phyloP scores from a whole-genome alignment of 257 asterid genomes.

The Orobanche coerulescens region DNA sequence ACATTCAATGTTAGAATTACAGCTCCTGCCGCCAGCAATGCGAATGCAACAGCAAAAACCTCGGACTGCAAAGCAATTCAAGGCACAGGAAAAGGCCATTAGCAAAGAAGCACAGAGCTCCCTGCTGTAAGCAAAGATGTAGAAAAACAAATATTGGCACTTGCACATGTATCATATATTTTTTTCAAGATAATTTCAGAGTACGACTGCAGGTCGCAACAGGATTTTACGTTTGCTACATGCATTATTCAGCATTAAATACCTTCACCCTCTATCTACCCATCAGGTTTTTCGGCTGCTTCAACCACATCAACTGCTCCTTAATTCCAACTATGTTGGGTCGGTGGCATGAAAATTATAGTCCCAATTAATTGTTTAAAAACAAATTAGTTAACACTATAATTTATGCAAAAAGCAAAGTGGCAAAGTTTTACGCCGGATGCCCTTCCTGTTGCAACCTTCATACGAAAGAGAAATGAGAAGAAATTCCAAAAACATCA shows the following conservation, averaged over 20 bases:
- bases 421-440: too few relatives aligned
- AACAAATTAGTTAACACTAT: too few relatives aligned
- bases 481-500: too few relatives aligned
- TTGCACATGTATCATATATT: background rate
- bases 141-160: constrained; percentile 7
- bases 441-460: too few relatives aligned
- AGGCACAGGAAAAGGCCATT: background rate
- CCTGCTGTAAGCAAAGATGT: background rate
- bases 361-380: too few relatives aligned
- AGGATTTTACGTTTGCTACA: background rate
- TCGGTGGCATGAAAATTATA: too few relatives aligned
- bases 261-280: background rate
- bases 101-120: background rate
- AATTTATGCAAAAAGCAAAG: too few relatives aligned
- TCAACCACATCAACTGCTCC: too few relatives aligned
- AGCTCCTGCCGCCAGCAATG: constrained; percentile 86
- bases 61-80: constrained; percentile 53
- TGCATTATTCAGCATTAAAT: background rate
- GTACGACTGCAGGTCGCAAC: background rate
- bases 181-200: background rate
- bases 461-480: too few relatives aligned
- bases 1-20: constrained; percentile 84
- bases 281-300: background rate
- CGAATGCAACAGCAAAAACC: constrained; percentile 93
- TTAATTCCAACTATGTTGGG: too few relatives aligned